Base-by-base conservation (phyloP, 1,139 yeast genomes). In the Nakaseomyces uthaithaninus region DNA sequence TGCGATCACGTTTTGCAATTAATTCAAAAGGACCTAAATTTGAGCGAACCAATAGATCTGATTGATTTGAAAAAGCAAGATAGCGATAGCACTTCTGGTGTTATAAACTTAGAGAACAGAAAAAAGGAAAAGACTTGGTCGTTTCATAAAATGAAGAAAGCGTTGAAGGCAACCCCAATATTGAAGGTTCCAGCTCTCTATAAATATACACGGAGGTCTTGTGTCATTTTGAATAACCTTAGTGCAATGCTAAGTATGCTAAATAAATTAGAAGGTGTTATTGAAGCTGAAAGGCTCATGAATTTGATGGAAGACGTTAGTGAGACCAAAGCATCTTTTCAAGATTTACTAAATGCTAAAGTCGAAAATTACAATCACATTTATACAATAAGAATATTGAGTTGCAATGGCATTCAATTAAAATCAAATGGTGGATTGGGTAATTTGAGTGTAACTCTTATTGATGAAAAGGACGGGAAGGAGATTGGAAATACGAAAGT, bases 401-500 rank as follows among this genome's bases (percentile, higher is more conserved):
- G 71, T 41, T 95, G 93, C 0, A 91, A 82, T 45, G 80, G 80
- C 47, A 67, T 89, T 45, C 72, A 69, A 44, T 71, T 78, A 0
- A 64, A 69, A 40, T 69, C 72, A 27, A 60, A 66, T 38, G 77
- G 76, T 44, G 74, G 75, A 1, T 61, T 74, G 2, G 64, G 85
- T 5, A 79, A 77, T 49, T 76, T 93, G 0, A 80, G 81, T 51
- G 82, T 84, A 1, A 73, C 80, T 0, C 59, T 89, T 19, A 71
- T 75, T 3, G 94, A 86, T 47, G 73, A 80, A 6, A 63, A 64
- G 37, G 69, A 69, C 2, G 69, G 76, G 39, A 68, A 68, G 40
- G 75, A 80, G 16, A 68, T 84, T 38, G 94, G 85, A 4, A 76
- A 75, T 49, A 87, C 97, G 0, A 70, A 86, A 52, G 71, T 80